These are phyloP conservation scores for Collybia sp. DNA, from an alignment of 768 basidiomycete species.

Conservation along the genomic window DNA sequence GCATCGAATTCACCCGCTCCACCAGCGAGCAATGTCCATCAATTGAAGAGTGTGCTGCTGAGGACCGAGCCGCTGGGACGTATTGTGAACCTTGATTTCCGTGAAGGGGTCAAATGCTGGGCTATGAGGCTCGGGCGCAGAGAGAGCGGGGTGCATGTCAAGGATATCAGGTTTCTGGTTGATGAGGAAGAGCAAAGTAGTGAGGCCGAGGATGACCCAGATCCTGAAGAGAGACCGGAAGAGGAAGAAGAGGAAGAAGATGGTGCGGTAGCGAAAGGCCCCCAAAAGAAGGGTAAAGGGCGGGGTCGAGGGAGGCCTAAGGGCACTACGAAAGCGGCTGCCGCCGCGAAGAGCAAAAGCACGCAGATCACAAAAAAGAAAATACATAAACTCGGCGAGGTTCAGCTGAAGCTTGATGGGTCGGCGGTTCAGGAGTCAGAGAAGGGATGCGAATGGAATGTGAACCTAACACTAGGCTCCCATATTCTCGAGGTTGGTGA, in stretches of 20 bases:
- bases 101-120: conserved; percentile 75
- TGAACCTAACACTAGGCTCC: conserved; percentile 52
- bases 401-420: conserved; percentile 66
- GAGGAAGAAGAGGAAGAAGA: conserved; percentile 43
- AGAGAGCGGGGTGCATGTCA: conserved; percentile 53
- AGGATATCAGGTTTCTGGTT: conserved; percentile 47
- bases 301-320: conserved; percentile 32
- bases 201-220: conserved; percentile 46
- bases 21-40: conserved; percentile 32
- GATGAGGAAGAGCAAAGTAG: conserved; percentile 59
- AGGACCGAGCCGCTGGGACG: conserved; percentile 57
- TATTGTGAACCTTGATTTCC: conserved; percentile 52
- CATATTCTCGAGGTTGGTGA: conserved; percentile 73
- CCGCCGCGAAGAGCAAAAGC: conserved; percentile 22
- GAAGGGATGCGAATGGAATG: conserved; percentile 52
- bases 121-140: conserved; percentile 53
- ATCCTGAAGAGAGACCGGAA: conserved; percentile 30
- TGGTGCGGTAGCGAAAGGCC: conserved; percentile 33
- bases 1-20: conserved; percentile 35
- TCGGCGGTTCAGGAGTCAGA: conserved; percentile 38
- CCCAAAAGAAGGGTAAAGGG: conserved; percentile 33
- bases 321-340: conserved; percentile 12
- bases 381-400: conserved; percentile 43
- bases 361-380: conserved; percentile 35
- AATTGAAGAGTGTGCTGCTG: conserved; percentile 49